A percentile compares a stretch with the other conserved stretches of the same genome.
Conservation (phyloP, 352 stramenopile species). For the Phytophthora ohioensis region DNA sequence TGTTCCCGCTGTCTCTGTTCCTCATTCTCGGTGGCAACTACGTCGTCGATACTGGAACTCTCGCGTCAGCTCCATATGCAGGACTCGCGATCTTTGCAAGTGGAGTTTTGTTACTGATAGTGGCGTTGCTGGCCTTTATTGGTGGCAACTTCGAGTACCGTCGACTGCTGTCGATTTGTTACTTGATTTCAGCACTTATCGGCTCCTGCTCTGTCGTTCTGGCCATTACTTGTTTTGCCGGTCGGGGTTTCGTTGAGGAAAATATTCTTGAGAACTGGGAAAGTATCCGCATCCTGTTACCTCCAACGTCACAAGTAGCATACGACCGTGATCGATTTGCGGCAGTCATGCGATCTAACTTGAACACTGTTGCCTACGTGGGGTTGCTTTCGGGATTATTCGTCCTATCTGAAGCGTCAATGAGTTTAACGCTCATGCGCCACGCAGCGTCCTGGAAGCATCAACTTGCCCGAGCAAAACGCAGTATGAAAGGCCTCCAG, state of each 20-base stretch:
- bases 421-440: conserved; percentile 65
- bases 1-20: conserved; percentile 72
- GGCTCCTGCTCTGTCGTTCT: conserved; percentile 58
- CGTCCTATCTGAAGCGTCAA: conserved; percentile 55
- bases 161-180: conserved; percentile 73
- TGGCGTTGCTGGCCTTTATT: conserved; percentile 74
- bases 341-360: conserved; percentile 58
- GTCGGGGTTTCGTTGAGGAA: conserved; percentile 55
- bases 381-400: conserved; percentile 68
- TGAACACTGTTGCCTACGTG: conserved; percentile 67
- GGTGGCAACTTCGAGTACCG: conserved; percentile 83
- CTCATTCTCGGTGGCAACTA: conserved; percentile 79
- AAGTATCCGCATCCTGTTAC: conserved; percentile 65
- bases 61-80: conserved; percentile 74
- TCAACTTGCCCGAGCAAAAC: conserved; percentile 64
- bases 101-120: conserved; percentile 58
- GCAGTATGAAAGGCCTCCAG: conserved; percentile 47
- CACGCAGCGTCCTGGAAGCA: conserved; percentile 64
- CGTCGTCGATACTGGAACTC: conserved; percentile 70
- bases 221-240: conserved; percentile 65
- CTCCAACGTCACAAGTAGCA: conserved; percentile 68
- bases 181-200: conserved; percentile 65
- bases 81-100: conserved; percentile 72
- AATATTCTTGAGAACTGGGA: conserved; percentile 70
- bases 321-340: conserved; percentile 80